A percentile compares a stretch with the other conserved stretches of the same genome.
Evolutionary conservation across 2,329 filamentous ascomycete species (phyloP).

Genomic region (Elsinoe australis): DNA sequence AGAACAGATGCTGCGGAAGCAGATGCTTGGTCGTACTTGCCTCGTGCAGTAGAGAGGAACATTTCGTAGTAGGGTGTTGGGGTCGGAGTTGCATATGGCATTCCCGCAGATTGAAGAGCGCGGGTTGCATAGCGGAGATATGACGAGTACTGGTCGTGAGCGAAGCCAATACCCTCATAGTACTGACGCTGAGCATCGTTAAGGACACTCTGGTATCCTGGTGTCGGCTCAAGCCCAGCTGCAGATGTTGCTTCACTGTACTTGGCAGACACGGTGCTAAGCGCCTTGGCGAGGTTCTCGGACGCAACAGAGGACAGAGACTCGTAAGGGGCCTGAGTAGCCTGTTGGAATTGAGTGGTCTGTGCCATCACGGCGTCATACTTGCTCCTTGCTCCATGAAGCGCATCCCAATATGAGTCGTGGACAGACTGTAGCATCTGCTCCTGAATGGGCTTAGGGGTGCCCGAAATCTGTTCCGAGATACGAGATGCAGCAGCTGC

Average conservation of each 20-base stretch:
- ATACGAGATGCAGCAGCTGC: slow-evolving; percentile 59
- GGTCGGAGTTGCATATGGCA: slow-evolving; percentile 49
- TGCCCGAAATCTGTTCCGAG: slow-evolving; percentile 60
- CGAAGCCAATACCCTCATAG: slow-evolving; percentile 69
- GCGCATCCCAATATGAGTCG: slow-evolving; percentile 58
- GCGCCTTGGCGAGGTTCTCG: slow-evolving; percentile 61
- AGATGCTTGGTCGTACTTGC: slow-evolving; percentile 30
- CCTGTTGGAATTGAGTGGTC: slow-evolving; percentile 38
- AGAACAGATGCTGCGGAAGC: slow-evolving; percentile 29
- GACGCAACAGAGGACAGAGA: slow-evolving; percentile 62
- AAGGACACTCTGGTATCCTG: slow-evolving; percentile 47
- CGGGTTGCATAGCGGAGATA: slow-evolving; percentile 66
- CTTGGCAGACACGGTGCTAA: slow-evolving; percentile 62
- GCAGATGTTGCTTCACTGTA: slow-evolving; percentile 62
- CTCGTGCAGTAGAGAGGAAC: slow-evolving; percentile 57
- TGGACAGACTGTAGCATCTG: slow-evolving; percentile 62
- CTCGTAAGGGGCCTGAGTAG: slow-evolving; percentile 43
- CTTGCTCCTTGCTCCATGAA: slow-evolving; percentile 54
- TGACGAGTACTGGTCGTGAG: slow-evolving; percentile 69
- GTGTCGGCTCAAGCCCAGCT: slow-evolving; percentile 55
- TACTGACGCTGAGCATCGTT: slow-evolving; percentile 60
- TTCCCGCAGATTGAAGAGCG: slow-evolving; percentile 50
- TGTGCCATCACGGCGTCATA: slow-evolving; percentile 50
- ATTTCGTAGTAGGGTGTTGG: slow-evolving; percentile 58
- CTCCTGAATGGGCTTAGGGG: slow-evolving; percentile 61